Conservation (phyloP, 148 eudicot species). For the Cornus florida region DNA sequence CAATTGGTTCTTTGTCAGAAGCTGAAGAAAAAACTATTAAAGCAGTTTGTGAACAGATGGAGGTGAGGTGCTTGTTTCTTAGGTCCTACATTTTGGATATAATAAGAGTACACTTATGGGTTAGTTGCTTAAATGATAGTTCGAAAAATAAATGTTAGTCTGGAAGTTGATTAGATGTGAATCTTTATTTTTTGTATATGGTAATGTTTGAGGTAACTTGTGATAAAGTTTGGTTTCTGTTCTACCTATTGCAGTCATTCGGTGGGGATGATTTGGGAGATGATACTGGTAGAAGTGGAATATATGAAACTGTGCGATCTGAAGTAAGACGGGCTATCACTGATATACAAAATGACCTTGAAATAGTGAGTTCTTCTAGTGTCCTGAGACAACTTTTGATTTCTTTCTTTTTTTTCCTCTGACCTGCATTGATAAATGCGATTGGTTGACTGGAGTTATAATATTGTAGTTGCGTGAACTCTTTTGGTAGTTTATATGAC, state of each 20-base stretch:
- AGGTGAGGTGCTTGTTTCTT: conserved; percentile 34
- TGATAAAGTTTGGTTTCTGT: background rate
- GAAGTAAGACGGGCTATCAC: conserved; percentile 63
- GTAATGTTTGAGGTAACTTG: background rate
- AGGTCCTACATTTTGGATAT: background rate
- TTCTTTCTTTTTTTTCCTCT: background rate
- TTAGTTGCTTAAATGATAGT: background rate
- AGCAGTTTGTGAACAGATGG: conserved; percentile 59
- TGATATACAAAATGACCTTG: conserved; percentile 53
- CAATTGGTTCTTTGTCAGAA: conserved; percentile 53
- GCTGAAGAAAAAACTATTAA: conserved; percentile 73
- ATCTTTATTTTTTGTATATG: background rate
- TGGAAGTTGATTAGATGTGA: background rate
- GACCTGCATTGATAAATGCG: background rate
- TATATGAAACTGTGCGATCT: conserved; percentile 61
- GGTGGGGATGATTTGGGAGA: conserved; percentile 26
- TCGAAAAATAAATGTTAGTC: too few relatives aligned
- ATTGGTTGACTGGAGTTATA: background rate
- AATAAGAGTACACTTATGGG: too few relatives aligned
- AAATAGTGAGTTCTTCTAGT: conserved; percentile 34
- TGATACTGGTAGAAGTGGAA: conserved; percentile 31
- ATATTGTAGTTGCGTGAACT: too few relatives aligned
- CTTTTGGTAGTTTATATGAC: background rate
- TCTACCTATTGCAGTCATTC: conserved; percentile 15
- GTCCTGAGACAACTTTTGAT: background rate